Evolutionary conservation across 225 moss, liverwort and hornwort species (phyloP).

Genomic region (Marchantia polymorpha): DNA sequence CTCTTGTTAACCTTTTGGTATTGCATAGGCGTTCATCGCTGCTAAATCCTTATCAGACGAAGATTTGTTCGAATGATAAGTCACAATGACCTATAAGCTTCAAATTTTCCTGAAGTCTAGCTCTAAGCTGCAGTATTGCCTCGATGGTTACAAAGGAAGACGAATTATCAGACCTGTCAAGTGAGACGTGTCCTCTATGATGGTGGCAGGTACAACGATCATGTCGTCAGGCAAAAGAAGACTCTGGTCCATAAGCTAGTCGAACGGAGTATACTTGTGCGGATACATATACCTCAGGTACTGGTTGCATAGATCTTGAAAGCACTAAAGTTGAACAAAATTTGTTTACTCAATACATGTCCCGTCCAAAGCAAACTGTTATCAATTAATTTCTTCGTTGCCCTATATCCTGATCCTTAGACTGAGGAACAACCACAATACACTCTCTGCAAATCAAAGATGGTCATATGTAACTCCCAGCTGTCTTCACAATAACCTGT

Average conservation of each 20-base stretch:
- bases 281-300: slow-evolving; percentile 24
- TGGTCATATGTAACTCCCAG: too few relatives aligned
- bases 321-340: background rate
- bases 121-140: background rate
- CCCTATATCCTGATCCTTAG: too few relatives aligned
- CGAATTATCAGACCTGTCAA: background rate
- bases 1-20: background rate
- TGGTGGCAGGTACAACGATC: slow-evolving; percentile 9
- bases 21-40: slow-evolving; percentile 22
- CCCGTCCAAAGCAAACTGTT: too few relatives aligned
- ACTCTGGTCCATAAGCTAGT: slow-evolving; percentile 14
- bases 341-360: background rate
- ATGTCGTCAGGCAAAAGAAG: slow-evolving; percentile 21
- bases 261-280: slow-evolving; percentile 13
- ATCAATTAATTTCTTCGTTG: too few relatives aligned
- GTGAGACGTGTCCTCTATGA: background rate
- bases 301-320: too few relatives aligned
- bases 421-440: too few relatives aligned
- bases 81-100: background rate
- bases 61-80: slow-evolving; percentile 16
- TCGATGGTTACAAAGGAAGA: background rate
- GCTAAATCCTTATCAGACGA: slow-evolving; percentile 13
- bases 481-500: too few relatives aligned
- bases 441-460: too few relatives aligned
- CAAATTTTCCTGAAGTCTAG: background rate